Evolutionary conservation across 2,329 filamentous ascomycete species (phyloP).

Genomic region (Fusarium sp.): DNA sequence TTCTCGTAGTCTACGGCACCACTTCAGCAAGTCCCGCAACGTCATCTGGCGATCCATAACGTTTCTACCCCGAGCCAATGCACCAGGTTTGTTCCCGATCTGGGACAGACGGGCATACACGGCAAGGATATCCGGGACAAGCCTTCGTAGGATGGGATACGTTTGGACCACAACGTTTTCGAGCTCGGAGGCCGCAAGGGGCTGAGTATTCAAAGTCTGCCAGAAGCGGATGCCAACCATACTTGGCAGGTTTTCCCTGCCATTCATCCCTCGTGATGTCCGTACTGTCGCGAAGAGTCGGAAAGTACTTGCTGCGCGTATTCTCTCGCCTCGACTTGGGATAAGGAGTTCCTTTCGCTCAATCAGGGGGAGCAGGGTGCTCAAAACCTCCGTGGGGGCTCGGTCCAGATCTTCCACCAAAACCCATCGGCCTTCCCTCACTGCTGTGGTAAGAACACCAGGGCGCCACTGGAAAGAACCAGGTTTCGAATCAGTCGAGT

Average conservation of each 20-base stretch:
- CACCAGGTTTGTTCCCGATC: conserved; percentile 59
- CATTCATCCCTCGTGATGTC: conserved; percentile 76
- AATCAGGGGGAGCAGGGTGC: conserved; percentile 89
- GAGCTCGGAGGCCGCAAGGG: conserved; percentile 76
- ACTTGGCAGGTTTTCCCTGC: conserved; percentile 72
- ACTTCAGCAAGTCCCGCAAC: conserved; percentile 87
- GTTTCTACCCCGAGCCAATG: conserved; percentile 53
- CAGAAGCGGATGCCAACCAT: conserved; percentile 90
- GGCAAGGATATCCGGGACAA: conserved; percentile 67
- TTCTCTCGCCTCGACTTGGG: conserved; percentile 85
- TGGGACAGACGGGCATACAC: conserved; percentile 67
- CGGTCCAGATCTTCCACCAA: conserved; percentile 96
- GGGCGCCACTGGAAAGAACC: conserved; percentile 93
- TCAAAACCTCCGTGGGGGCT: conserved; percentile 93
- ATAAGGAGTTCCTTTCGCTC: conserved; percentile 92
- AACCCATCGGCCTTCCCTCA: conserved; percentile 94
- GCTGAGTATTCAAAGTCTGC: conserved; percentile 77
- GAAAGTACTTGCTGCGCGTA: conserved; percentile 86
- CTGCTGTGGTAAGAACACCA: conserved; percentile 92
- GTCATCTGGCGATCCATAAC: conserved; percentile 67
- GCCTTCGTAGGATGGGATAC: conserved; percentile 75
- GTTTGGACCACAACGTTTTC: conserved; percentile 76
- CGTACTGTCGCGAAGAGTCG: conserved; percentile 92
- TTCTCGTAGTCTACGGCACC: conserved; percentile 80
- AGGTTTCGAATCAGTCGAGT: conserved; percentile 87